Base-by-base conservation (phyloP, 148 eudicot species). In the Diospyros kaki region DNA sequence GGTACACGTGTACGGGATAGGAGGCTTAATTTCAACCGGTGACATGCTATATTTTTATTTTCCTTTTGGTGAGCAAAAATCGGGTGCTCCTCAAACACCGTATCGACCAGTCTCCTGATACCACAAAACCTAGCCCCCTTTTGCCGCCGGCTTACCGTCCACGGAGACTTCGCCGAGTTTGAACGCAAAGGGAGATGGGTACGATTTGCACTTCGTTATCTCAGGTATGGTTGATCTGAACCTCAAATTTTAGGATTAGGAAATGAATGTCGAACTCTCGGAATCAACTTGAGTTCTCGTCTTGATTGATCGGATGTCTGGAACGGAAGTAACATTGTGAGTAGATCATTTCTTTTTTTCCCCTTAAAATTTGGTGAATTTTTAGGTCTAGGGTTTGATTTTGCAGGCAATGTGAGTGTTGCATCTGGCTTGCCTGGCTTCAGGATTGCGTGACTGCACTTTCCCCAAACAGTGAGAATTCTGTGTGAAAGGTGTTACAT, bases 51-150 rank as follows among this genome's bases (percentile, higher is more conserved):
- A n/a, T 11, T 62, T 56, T 60, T 64, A 51, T 45, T 41, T 64
- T 52, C 69, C 66, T 44, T 41, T 59, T 58, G 4, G 8, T 46
- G 83, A 67, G 83, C 71, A 50, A 72, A 72, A 61, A 80, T 80
- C 80, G 46, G 42, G 79, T 80, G 80, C 74, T 72, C 80, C 77
- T 66, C 72, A 66, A 40, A 42, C 79, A 80, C 68, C 76, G 62
- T 48, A 58, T n/a, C 39, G 53, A 74, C 41, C 65, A 50, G n/a
- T 42, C 45, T 51, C 71, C 55, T 51, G 9, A 42, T 4, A 38
- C 76, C 59, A 11, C 73, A 68, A 79, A 79, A 43, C 75, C 81
- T 53, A 66, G 54, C 72, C 55, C 15, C 3, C 18, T 52, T 52
- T 17, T 6, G 17, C 69, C 63, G 70, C 71, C 72, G 80, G 80